Conservation (phyloP, 139 green algal genomes). For the Diplosphaera chodatii region DNA sequence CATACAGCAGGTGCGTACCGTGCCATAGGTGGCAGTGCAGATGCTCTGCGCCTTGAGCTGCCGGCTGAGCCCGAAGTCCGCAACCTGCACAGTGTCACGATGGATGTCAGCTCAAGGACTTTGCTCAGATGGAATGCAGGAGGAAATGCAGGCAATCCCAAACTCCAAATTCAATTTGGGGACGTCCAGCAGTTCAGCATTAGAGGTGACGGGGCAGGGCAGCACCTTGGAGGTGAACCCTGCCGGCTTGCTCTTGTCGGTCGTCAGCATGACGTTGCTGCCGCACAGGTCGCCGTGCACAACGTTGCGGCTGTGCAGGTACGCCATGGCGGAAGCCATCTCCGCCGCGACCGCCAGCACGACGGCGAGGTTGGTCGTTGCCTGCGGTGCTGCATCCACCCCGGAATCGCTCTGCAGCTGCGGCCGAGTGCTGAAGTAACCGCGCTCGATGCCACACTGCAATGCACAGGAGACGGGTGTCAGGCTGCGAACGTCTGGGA, state of each 20-base stretch:
- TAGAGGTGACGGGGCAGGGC: too few relatives aligned
- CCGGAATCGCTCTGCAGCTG: not conserved
- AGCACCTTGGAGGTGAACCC: constrained; percentile 40
- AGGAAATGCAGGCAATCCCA: too few relatives aligned
- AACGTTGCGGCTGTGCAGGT: constrained; percentile 31
- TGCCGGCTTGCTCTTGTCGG: constrained; percentile 3
- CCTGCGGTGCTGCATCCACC: too few relatives aligned
- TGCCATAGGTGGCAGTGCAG: constrained; percentile 26
- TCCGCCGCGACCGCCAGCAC: constrained; percentile 19
- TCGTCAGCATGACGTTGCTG: constrained; percentile 38
- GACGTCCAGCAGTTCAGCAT: too few relatives aligned
- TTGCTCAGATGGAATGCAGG: too few relatives aligned
- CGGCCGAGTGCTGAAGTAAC: not conserved
- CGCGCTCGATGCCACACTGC: not conserved
- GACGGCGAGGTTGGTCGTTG: not conserved
- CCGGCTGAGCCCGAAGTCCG: constrained; percentile 62
- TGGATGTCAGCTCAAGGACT: not conserved
- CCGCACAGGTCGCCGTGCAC: constrained; percentile 44
- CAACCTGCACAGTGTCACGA: constrained; percentile 17
- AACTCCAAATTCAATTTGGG: too few relatives aligned
- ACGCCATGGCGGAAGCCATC: constrained; percentile 32
- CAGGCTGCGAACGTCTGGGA: too few relatives aligned
- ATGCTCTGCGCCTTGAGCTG: constrained; percentile 22
- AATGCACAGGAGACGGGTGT: not conserved
- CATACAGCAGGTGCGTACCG: too few relatives aligned